phyloP scores from a whole-genome alignment of 306 rosid species.

The Cucurbita ficifolia region DNA sequence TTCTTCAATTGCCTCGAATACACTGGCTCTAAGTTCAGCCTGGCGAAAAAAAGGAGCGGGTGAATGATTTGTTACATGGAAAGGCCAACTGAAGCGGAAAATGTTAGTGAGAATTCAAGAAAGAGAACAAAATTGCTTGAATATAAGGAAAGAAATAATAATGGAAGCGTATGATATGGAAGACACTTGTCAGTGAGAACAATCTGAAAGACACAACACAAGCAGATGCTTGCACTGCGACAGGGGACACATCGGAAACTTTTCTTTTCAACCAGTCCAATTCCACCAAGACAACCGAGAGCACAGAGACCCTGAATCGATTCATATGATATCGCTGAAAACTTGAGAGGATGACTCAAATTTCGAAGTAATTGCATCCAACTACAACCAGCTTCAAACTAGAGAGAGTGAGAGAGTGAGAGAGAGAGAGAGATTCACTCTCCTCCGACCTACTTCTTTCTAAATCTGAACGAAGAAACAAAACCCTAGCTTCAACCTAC shows the following conservation, averaged over 20 bases:
- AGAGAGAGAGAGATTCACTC: not conserved
- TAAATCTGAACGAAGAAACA: not conserved
- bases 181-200: too few relatives aligned
- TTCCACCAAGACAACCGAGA: too few relatives aligned
- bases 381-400: not conserved
- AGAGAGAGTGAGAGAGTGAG: not conserved
- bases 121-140: not conserved
- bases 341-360: not conserved
- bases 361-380: not conserved
- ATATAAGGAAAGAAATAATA: too few relatives aligned
- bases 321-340: too few relatives aligned
- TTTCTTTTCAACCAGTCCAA: too few relatives aligned
- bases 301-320: too few relatives aligned
- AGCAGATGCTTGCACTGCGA: not conserved
- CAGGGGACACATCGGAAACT: too few relatives aligned
- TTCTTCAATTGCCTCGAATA: conserved; percentile 96
- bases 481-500: conserved; percentile 9
- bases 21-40: conserved; percentile 98
- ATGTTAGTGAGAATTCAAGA: not conserved
- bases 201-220: not conserved
- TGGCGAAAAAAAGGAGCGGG: not conserved
- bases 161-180: too few relatives aligned
- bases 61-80: not conserved
- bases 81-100: not conserved
- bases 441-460: not conserved